A percentile compares a stretch with the other conserved stretches of the same genome.
Conservation (phyloP, 257 asterid genomes). For the Solanum arcanum region DNA sequence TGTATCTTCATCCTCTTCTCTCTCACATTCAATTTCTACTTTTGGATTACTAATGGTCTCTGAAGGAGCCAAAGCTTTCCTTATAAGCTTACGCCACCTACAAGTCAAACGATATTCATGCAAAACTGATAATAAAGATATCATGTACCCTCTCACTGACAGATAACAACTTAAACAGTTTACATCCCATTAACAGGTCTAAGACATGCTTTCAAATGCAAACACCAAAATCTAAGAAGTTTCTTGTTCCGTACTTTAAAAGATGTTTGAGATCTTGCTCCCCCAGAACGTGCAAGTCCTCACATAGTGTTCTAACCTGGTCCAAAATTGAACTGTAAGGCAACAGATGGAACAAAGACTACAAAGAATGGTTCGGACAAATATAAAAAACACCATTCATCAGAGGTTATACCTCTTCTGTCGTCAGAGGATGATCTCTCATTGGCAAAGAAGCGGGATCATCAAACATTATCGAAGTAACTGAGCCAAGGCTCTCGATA, state of each 20-base stretch:
- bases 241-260: slow-evolving; percentile 76
- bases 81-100: slow-evolving; percentile 79
- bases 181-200: background rate
- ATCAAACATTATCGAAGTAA: slow-evolving; percentile 51
- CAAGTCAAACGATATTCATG: background rate
- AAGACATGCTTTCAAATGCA: background rate
- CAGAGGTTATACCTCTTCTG: slow-evolving; percentile 60
- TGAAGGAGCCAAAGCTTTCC: slow-evolving; percentile 68
- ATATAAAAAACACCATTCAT: slow-evolving; percentile 29
- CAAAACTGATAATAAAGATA: background rate
- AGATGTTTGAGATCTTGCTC: slow-evolving; percentile 86
- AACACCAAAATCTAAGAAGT: background rate
- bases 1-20: slow-evolving; percentile 39
- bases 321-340: background rate
- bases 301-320: slow-evolving; percentile 78
- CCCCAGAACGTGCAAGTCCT: slow-evolving; percentile 73
- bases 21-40: slow-evolving; percentile 23
- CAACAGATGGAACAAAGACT: background rate
- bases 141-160: background rate
- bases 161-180: background rate
- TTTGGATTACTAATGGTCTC: slow-evolving; percentile 34
- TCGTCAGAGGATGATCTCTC: slow-evolving; percentile 57
- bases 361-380: slow-evolving; percentile 41
- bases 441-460: slow-evolving; percentile 53
- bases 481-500: slow-evolving; percentile 74